Evolutionary conservation across 2,329 filamentous ascomycete species (phyloP), one percentile per base, ranked within the genome.

Genomic region (Rhynchosporium secalis): DNA sequence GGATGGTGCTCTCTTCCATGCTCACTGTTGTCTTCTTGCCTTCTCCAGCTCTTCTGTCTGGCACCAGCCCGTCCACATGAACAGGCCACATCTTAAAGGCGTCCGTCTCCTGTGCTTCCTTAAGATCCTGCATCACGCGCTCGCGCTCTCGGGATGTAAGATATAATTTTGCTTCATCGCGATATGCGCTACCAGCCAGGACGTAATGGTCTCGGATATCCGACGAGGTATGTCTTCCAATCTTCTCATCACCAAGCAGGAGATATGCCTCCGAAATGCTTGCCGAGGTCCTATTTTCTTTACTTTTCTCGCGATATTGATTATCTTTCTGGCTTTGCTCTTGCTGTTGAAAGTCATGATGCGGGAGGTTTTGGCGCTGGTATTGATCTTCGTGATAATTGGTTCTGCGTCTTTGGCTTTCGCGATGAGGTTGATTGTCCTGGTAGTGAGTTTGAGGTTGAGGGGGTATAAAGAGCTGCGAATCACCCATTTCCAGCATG

Each of bases 31-130:
- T 20, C 20, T 33, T 43, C 28, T 60, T 20, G 43, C 51, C 28
- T 6, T 15, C 33, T 31, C 7, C 7, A 13, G 38, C 58, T 10
- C n/a, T 26, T 36, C 56, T 9, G 8, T 15, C 15, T 10, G 20
- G 20, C 20, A 20, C 20, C 20, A 20, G 20, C 20, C 20, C 20
- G 1, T 60, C 56, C 20, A 56, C 49, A 13, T 48, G 28, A 47
- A 38, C 48, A 15, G 56, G 56, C 56, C 48, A 61, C 8, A 62
- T 28, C 4, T 62, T 62, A n/a, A 62, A 60, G 26, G 51, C 41
- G 12, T 60, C 43, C 9, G n/a, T 29, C n/a, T 38, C 20, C 20
- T 60, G 7, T 6, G 63, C 60, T 20, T 60, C 52, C 3, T 26
- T 46, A 12, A 63, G 29, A 8, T 40, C 45, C 3, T 45, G 33